Base-by-base conservation (phyloP, 352 stramenopile species). In the Thalassiosira oceanica region DNA sequence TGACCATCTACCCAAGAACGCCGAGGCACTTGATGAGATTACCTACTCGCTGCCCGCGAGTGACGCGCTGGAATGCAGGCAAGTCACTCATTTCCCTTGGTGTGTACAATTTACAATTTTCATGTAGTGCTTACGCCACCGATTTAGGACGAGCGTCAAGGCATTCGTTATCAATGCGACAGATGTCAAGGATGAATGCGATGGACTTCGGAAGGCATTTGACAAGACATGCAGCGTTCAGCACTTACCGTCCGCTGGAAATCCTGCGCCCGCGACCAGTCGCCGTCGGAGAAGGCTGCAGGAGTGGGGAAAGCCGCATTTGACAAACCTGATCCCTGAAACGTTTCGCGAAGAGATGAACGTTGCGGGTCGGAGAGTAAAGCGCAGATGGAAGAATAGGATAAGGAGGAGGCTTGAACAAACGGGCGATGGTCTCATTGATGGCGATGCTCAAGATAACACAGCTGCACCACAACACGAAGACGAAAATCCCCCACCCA, bases 161-260 rank as follows among this genome's bases (percentile, higher is more conserved):
- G 63, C 68, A 16, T 91, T 86, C 74, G 80, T 91, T 13, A 89
- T 89, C 29, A 88, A 88, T 69, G 80, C 84, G 0, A 89, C 84
- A 0, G 80, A 91, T 61, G 56, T 67, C 3, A 86, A 81, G 64
- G 84, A 91, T 72, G 81, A 89, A 67, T 91, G 81, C 55, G 79
- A 88, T 44, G 84, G 81, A 33, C 58, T 91, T 15, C 63, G 71
- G 42, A 87, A 86, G 54, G 81, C 79, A 2, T 89, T 85, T 53
- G 81, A 84, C 57, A 80, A 86, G 62, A 84, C 77, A 16, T 89
- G 83, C 39, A 78, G 63, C 57, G 55, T 72, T 1, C 48, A 60
- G 27, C 51, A 44, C 43, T 28, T 15, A 29, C 15, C 42, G 26
- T 16, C 8, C 5, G 33, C n/a, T 35, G 18, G n/a, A 41, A 15